Base-by-base conservation (phyloP, 116 monocot genomes). In the Zostera marina region DNA sequence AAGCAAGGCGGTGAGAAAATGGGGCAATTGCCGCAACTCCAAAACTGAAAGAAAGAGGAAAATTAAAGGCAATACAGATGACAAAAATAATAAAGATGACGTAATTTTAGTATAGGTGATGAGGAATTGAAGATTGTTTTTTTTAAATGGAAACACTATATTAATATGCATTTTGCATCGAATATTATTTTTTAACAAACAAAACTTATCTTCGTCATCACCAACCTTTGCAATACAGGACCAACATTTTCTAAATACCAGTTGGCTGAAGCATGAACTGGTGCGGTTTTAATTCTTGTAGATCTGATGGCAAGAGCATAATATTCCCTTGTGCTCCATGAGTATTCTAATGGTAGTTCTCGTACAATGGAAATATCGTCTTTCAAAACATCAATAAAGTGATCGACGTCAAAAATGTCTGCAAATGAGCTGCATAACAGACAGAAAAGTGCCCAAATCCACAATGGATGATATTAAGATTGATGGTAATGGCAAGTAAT, bases 261-360 rank as follows among this genome's bases (percentile, higher is more conserved):
- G 47, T 77, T 70, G 11, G 78, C 72, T 45, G 96, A 89, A 66
- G 96, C 88, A 74, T 88, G 89, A 69, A 76, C 65, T 47, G 96
- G 85, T 59, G 96, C 85, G 41, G 85, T 80, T 65, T 96, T 88
- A 52, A 96, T 65, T 80, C 96, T 79, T 58, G 89, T 96, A 52
- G 79, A 73, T 65, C 94, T 58, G 47, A 96, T 82, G 16, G 75
- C 85, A 53, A 69, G 47, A 59, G 77, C 81, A 72, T 96, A 96
- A 47, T 96, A 96, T 42, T 88, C 79, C 65, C 96, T 80, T 14
- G 89, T 96, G 68, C 96, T 96, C 96, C 96, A 96, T 24, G 80
- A 77, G 47, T 76, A 88, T 63, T 82, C 85, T 60, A 70, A 60
- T 26, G 89, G 82, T 58, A 96, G 64, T 9, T 80, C 72, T 66